phyloP scores from a whole-genome alignment of 2,329 filamentous ascomycete genomes.

The Neofusicoccum ribis region DNA sequence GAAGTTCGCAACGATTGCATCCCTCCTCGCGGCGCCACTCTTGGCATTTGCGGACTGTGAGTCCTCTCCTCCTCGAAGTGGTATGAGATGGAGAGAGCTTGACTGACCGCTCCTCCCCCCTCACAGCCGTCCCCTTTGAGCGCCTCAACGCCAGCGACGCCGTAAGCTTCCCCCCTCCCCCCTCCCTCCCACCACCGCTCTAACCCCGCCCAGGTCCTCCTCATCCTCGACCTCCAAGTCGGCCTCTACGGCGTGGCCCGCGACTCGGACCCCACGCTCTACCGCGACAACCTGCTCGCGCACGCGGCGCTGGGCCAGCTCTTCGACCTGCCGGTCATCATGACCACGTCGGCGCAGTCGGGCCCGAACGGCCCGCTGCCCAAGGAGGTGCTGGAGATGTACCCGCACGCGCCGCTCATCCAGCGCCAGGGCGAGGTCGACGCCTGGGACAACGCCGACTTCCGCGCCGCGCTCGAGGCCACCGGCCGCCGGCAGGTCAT shows the following conservation, averaged over 20 bases:
- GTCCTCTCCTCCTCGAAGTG: not conserved
- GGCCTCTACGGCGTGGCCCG: conserved; percentile 61
- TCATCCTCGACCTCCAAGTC: conserved; percentile 62
- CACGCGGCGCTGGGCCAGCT: conserved; percentile 66
- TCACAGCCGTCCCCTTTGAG: conserved; percentile 12
- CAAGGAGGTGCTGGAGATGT: conserved; percentile 67
- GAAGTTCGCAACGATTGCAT: not conserved
- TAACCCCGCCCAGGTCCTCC: conserved; percentile 45
- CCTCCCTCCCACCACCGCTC: not conserved
- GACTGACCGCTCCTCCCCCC: not conserved
- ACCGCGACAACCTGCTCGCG: conserved; percentile 66
- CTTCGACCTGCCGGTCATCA: conserved; percentile 67
- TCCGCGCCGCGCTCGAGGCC: conserved; percentile 64
- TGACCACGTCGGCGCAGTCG: conserved; percentile 65
- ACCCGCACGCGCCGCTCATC: conserved; percentile 67
- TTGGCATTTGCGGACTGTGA: conserved; percentile 24
- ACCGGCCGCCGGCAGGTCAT: conserved; percentile 70
- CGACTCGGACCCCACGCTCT: conserved; percentile 67
- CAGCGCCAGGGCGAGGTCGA: conserved; percentile 71
- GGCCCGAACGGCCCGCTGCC: conserved; percentile 72
- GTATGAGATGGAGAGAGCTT: too few relatives aligned
- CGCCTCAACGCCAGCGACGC: conserved; percentile 11
- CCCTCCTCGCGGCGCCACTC: conserved; percentile 20
- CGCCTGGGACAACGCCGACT: conserved; percentile 73
- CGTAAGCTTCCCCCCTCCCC: not conserved